Base-by-base conservation (phyloP, 1,284 basidiomycete genomes). In the Ganoderma sinense region DNA sequence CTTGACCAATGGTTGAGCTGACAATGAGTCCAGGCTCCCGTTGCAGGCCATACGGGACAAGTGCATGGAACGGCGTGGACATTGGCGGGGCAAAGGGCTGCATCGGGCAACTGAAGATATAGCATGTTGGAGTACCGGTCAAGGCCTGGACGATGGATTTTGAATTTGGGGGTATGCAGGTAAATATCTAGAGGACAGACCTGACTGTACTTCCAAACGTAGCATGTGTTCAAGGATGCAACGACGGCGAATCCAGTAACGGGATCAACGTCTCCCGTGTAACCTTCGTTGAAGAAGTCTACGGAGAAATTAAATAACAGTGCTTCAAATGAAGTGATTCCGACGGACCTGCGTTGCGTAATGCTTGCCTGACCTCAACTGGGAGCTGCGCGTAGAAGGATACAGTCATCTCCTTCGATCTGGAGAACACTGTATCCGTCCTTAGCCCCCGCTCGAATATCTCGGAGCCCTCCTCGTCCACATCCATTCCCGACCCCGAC, bases 21-120 rank as follows among this genome's bases (percentile, higher is more conserved):
- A 95, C 85, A 60, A 95, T 87, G 43, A 95, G 86, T 31, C 93
- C 94, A 26, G 94, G 94, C 80, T 95, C 94, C 39, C 92, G 86
- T 31, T 87, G 84, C n/a, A 84, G 74, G 8, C 88, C 88, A 76
- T 88, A 88, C 16, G 94, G 92, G 26, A 95, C 87, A 18, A 95
- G 85, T 4, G 85, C 88, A 75, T 92, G 89, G 66, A 90, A 86
- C 14, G 93, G 91, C 31, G 88, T 86, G 16, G 82, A 73, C 75
- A 78, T 83, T 6, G 84, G 79, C 16, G 85, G 78, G 10, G 76
- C 84, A 77, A 63, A 64, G 26, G 65, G 64, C 20, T 78, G 84
- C 66, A 76, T 82, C 13, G 91, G 91, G 77, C 90, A 92, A 20
- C 89, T 84, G 75, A 95, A 93, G 55, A 95, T 95, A 75, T 95